A percentile compares a stretch with the other conserved stretches of the same genome.
Conservation (phyloP, 345 rosid species). For the Populus deltoides region DNA sequence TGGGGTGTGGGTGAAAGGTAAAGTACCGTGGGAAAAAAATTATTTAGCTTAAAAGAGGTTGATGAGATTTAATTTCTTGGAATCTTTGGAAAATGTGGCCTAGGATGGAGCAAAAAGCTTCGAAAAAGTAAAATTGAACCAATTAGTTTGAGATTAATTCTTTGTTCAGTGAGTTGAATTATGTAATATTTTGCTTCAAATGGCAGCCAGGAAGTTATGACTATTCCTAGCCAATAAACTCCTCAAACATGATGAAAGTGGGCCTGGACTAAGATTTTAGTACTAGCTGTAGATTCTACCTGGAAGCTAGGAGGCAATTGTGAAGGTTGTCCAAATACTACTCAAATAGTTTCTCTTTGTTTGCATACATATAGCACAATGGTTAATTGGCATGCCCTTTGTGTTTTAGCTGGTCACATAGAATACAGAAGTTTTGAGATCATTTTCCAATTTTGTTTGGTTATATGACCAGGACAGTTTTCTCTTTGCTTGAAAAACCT, state of each 20-base stretch:
- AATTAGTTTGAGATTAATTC: neutral
- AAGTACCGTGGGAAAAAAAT: neutral
- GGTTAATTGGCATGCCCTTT: neutral
- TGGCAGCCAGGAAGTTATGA: neutral
- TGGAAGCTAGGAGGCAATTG: neutral
- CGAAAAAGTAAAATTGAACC: neutral
- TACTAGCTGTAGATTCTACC: neutral
- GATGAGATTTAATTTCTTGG: neutral
- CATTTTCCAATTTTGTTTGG: neutral
- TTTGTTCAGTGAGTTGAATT: neutral
- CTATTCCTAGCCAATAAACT: neutral
- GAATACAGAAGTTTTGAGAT: neutral
- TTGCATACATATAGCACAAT: neutral
- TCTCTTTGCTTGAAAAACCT: neutral
- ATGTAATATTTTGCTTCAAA: neutral
- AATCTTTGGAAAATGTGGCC: neutral
- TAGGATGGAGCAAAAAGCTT: neutral
- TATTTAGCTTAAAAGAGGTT: neutral
- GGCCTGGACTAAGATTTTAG: slow-evolving; percentile 1
- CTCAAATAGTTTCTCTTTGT: neutral
- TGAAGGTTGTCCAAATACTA: neutral
- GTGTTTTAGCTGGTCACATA: neutral
- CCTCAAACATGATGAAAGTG: neutral
- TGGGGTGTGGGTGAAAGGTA: neutral
- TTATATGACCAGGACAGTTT: neutral